Conservation (phyloP, 2,329 filamentous ascomycete species). For the Trichoderma afroharzianum region DNA sequence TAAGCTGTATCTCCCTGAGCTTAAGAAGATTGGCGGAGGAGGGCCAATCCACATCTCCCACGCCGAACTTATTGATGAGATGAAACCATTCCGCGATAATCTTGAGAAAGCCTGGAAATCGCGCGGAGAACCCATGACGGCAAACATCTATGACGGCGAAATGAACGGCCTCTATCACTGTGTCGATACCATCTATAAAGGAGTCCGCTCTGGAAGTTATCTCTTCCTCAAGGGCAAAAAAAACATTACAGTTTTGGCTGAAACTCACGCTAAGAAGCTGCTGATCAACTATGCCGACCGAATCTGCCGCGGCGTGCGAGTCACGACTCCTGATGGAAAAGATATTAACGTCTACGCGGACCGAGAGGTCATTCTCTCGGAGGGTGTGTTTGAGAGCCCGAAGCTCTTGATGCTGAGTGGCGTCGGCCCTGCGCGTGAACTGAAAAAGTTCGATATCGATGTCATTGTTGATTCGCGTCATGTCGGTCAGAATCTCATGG, state of each 20-base stretch:
- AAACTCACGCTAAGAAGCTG: slow-evolving; percentile 48
- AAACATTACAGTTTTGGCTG: slow-evolving; percentile 51
- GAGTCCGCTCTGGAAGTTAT: slow-evolving; percentile 49
- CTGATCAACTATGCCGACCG: slow-evolving; percentile 45
- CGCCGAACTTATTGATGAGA: slow-evolving; percentile 50
- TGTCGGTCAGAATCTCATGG: slow-evolving; percentile 62
- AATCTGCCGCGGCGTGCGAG: slow-evolving; percentile 43
- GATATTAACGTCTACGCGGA: slow-evolving; percentile 45
- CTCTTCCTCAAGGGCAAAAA: slow-evolving; percentile 49
- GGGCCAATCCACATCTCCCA: slow-evolving; percentile 55
- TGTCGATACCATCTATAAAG: slow-evolving; percentile 55
- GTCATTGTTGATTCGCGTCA: slow-evolving; percentile 54
- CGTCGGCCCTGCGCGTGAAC: slow-evolving; percentile 52
- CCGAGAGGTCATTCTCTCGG: slow-evolving; percentile 46
- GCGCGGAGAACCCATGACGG: slow-evolving; percentile 46
- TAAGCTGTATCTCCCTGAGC: slow-evolving; percentile 40
- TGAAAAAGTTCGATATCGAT: slow-evolving; percentile 51
- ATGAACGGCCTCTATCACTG: slow-evolving; percentile 53
- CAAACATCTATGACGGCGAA: slow-evolving; percentile 54
- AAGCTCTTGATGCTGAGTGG: slow-evolving; percentile 63
- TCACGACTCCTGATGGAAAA: slow-evolving; percentile 37
- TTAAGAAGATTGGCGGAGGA: slow-evolving; percentile 48
- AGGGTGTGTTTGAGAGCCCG: slow-evolving; percentile 59
- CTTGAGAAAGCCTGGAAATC: slow-evolving; percentile 51
- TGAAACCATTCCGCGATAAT: slow-evolving; percentile 47